A percentile compares a stretch with the other conserved stretches of the same genome.
Conservation (phyloP, 306 rosid genomes). For the Elaeagnus macrophylla region DNA sequence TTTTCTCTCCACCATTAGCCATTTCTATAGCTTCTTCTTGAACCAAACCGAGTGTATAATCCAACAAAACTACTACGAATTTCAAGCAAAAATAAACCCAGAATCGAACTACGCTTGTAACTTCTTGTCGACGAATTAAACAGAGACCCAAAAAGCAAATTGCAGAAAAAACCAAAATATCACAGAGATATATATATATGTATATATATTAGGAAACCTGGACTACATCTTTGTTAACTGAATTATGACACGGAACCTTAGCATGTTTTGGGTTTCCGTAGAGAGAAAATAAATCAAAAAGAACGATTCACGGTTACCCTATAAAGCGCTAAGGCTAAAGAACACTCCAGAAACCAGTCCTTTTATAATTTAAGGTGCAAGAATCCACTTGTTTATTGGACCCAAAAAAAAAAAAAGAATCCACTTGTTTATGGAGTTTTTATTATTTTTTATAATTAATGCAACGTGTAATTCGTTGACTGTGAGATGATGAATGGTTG, state of each 20-base stretch:
- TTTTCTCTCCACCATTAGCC: slow-evolving; percentile 52
- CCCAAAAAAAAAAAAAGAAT: too few relatives aligned
- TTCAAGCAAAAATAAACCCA: slow-evolving; percentile 21
- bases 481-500: slow-evolving; percentile 37
- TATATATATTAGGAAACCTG: slow-evolving; percentile 6
- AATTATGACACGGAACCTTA: slow-evolving; percentile 24
- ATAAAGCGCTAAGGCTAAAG: slow-evolving; percentile 16
- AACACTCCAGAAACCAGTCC: slow-evolving; percentile 46
- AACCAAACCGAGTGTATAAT: not conserved
- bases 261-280: slow-evolving; percentile 23
- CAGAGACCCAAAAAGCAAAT: slow-evolving; percentile 5
- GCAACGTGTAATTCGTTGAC: not conserved
- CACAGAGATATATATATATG: slow-evolving; percentile 4
- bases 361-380: slow-evolving; percentile 34
- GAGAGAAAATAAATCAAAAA: slow-evolving; percentile 1
- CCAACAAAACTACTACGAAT: slow-evolving; percentile 3
- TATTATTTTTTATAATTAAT: not conserved
- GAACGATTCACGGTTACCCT: not conserved
- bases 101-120: not conserved
- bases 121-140: slow-evolving; percentile 51
- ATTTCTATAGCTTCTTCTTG: slow-evolving; percentile 24
- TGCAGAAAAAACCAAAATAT: too few relatives aligned
- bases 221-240: slow-evolving; percentile 20
- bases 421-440: slow-evolving; percentile 4
- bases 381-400: too few relatives aligned